Evolutionary conservation across 2,329 filamentous ascomycete species (phyloP).

Genomic region (Didymella glomerata): DNA sequence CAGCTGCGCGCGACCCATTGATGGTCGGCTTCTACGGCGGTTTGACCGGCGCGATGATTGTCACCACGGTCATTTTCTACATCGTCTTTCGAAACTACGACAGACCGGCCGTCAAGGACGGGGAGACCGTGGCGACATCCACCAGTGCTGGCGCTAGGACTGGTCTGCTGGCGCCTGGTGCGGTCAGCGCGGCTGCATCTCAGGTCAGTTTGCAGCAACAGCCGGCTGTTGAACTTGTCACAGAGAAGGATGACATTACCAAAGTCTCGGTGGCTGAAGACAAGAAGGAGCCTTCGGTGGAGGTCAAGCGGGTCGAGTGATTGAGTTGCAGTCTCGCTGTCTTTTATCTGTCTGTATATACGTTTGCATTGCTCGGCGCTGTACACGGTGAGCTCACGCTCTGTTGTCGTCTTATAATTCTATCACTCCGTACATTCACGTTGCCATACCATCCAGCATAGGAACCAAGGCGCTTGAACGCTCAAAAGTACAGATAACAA

Average conservation of each 20-base stretch:
- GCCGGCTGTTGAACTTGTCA: no score
- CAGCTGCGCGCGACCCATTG: constrained; percentile 42
- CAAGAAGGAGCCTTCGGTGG: not conserved
- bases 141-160: not conserved
- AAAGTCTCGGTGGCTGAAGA: not conserved
- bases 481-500: not conserved
- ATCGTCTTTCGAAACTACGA: constrained; percentile 38
- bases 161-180: not conserved
- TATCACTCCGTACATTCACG: not conserved
- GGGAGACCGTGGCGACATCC: not conserved
- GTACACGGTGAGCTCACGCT: constrained; percentile 8
- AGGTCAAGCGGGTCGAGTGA: not conserved
- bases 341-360: not conserved
- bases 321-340: no score
- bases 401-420: not conserved
- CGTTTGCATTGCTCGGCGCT: constrained; percentile 12
- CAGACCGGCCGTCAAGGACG: not conserved
- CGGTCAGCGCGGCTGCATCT: not conserved
- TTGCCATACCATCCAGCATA: not conserved
- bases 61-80: constrained; percentile 38
- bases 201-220: not conserved
- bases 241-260: not conserved
- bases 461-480: not conserved
- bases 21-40: constrained; percentile 41
- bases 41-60: constrained; percentile 34